These are phyloP conservation scores for Hirschfeldia incana DNA, from an alignment of 345 rosid species.

Conservation along the genomic window DNA sequence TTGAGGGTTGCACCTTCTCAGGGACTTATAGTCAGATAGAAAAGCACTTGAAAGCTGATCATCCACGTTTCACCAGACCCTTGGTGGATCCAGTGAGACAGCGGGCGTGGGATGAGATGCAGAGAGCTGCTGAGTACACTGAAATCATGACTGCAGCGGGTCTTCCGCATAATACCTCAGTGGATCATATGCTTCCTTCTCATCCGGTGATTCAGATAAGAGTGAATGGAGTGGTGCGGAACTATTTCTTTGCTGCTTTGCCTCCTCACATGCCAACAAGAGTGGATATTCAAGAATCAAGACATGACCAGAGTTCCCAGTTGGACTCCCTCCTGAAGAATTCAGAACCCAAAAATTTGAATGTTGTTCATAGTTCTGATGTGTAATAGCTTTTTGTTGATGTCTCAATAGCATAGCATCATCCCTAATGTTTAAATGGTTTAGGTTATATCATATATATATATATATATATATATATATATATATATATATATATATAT, in stretches of 20 bases:
- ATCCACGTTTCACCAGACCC: constrained; percentile 59
- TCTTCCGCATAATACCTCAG: too few relatives aligned
- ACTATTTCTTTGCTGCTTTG: background rate
- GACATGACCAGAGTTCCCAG: background rate
- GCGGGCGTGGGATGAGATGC: constrained; percentile 50
- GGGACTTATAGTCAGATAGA: constrained; percentile 73
- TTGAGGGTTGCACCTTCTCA: constrained; percentile 63
- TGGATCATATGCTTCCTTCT: too few relatives aligned
- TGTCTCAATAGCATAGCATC: too few relatives aligned
- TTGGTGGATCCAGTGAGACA: constrained; percentile 56
- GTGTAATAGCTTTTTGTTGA: background rate
- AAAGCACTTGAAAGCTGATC: constrained; percentile 65
- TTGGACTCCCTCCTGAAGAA: background rate
- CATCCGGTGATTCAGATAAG: background rate
- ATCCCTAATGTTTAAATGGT: background rate
- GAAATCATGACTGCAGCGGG: constrained; percentile 36
- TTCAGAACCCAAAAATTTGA: too few relatives aligned
- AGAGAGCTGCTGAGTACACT: constrained; percentile 29
- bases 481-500: too few relatives aligned
- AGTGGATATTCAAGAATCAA: background rate
- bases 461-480: too few relatives aligned
- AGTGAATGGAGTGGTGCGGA: background rate
- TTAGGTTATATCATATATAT: background rate
- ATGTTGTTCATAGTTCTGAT: background rate
- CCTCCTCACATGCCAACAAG: background rate